Base-by-base conservation (phyloP, 192 early-diverging fungal species). In the Coemansia sp. region DNA sequence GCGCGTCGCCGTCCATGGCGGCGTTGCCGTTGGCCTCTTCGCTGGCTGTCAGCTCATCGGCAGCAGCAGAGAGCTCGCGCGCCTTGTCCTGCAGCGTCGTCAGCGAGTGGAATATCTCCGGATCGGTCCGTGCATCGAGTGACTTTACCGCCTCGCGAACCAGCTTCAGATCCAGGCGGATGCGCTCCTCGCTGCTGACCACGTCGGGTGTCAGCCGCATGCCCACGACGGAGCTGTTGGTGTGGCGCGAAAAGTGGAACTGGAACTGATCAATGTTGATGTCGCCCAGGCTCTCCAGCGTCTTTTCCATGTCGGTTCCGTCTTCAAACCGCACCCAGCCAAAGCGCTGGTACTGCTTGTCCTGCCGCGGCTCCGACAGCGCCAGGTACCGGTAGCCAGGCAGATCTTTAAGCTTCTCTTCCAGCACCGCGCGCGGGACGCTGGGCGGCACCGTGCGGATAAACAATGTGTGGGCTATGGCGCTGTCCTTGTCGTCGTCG, bases 251-350 rank as follows among this genome's bases (percentile, higher is more conserved):
- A 69, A 79, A 79, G 54, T 78, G 71, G 65, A 72, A 72, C 60
- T 71, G 75, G 63, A 82, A 76, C 51, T 80, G 62, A 39, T 76
- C 67, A 54, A 85, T 74, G 38, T 63, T 69, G 40, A 83, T 64
- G 55, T 82, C 76, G 56, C 90, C 78, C 46, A 91, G 68, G 34
- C 71, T 65, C 17, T 83, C 79, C 59, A 85, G 64, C 16, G 88
- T 87, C 39, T 69, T 76, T 11, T 86, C 82, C 68, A 96, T 81
- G 61, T 96, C 88, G n/a, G 90, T 89, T 16, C 86, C 91, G 21
- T 88, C 76, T 45, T 87, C 82, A 59, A 97, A 96, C 17, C 87
- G 82, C 57, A 93, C 86, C 96, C 96, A 98, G 10, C 93, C 96
- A 54, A 93, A 81, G 12, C 96, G 88, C 66, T 88, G 83, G 69